These are phyloP conservation scores for Thalia dealbata DNA, from an alignment of 176 grass and related monocot species.

Conservation along the genomic window DNA sequence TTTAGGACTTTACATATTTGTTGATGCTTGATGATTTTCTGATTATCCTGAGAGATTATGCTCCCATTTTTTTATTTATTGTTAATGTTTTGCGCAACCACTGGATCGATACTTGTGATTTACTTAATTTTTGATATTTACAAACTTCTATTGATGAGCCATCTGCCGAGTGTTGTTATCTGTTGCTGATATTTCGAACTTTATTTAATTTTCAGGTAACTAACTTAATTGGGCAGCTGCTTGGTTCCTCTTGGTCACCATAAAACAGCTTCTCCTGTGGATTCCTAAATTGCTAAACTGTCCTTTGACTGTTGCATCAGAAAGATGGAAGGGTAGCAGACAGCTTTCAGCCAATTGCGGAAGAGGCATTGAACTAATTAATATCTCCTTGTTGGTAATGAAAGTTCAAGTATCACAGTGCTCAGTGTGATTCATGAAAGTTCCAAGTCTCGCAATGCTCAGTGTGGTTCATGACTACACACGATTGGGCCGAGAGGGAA, in stretches of 20 bases:
- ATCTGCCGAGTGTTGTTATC: not conserved
- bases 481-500: not conserved
- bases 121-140: no score
- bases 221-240: slow-evolving; percentile 61
- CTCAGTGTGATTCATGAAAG: not conserved
- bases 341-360: not conserved
- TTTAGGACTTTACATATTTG: no score
- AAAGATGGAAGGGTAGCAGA: not conserved
- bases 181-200: not conserved
- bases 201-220: slow-evolving; percentile 42
- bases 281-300: not conserved
- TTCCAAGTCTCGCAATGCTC: not conserved
- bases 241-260: slow-evolving; percentile 54
- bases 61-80: no score
- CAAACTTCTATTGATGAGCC: no score
- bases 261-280: not conserved
- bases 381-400: not conserved
- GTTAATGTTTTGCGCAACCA: not conserved
- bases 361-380: no score
- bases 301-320: not conserved
- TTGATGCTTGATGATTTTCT: no score
- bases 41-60: no score
- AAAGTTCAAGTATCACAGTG: not conserved
- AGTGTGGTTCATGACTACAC: not conserved
- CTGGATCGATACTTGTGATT: not conserved